These are phyloP conservation scores for Hemileccinum impolitum DNA, from an alignment of 768 basidiomycete genomes.

Conservation along the genomic window DNA sequence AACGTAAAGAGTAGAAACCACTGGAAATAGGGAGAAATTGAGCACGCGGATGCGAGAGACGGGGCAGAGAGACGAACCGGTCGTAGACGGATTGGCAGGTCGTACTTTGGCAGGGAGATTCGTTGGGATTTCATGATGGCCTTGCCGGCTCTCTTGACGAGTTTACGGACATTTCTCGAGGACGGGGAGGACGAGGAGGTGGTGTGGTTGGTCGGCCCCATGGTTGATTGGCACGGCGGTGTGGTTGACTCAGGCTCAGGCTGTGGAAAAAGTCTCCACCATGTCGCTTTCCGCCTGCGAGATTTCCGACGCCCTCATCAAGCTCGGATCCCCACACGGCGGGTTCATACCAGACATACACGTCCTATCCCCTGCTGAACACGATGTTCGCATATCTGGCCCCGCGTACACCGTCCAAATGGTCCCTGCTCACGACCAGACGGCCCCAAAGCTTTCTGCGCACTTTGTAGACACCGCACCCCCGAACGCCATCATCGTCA, in stretches of 20 bases:
- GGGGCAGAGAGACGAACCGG: slow-evolving; percentile 45
- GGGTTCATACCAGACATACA: slow-evolving; percentile 81
- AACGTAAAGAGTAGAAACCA: slow-evolving; percentile 79
- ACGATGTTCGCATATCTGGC: slow-evolving; percentile 53
- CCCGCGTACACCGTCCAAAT: slow-evolving; percentile 89
- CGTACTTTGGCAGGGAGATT: slow-evolving; percentile 59
- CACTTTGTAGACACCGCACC: slow-evolving; percentile 85
- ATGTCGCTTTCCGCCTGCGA: slow-evolving; percentile 70
- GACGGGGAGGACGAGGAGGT: slow-evolving; percentile 10
- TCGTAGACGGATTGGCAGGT: slow-evolving; percentile 68
- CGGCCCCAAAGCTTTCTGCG: slow-evolving; percentile 57
- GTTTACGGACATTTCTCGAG: slow-evolving; percentile 29
- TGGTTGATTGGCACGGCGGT: background rate
- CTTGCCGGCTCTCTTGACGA: slow-evolving; percentile 45
- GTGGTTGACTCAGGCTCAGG: too few relatives aligned
- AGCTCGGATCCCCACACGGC: slow-evolving; percentile 66
- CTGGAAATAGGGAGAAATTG: slow-evolving; percentile 34
- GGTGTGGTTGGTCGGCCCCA: slow-evolving; percentile 11
- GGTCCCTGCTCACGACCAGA: slow-evolving; percentile 55
- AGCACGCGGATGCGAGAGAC: slow-evolving; percentile 6
- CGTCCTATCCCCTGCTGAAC: slow-evolving; percentile 39
- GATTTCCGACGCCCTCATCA: slow-evolving; percentile 85
- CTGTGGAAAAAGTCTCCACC: slow-evolving; percentile 6
- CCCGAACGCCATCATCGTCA: slow-evolving; percentile 62
- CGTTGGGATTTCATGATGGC: slow-evolving; percentile 70